Conservation (phyloP, 2,329 filamentous ascomycete genomes). For the Cryphonectria parasitica region DNA sequence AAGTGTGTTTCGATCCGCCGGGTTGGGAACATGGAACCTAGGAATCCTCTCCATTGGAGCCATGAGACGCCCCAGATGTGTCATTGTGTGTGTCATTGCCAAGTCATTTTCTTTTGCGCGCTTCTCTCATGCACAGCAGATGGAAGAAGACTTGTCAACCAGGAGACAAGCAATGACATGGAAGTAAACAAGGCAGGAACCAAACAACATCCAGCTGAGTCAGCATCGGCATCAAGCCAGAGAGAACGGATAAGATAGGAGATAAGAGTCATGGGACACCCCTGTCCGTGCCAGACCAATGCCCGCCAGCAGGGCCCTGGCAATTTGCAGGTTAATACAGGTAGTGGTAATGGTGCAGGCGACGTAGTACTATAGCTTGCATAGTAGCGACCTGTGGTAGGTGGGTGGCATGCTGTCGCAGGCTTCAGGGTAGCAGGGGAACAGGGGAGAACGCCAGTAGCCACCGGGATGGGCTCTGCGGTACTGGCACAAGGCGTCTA, state of each 20-base stretch:
- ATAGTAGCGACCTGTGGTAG: neutral
- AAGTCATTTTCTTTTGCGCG: neutral
- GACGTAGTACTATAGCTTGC: no score
- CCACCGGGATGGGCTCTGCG: neutral
- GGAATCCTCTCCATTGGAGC: no score
- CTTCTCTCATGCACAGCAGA: neutral
- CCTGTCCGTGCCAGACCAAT: neutral
- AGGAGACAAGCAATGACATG: neutral
- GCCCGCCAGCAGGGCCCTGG: neutral
- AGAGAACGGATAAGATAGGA: neutral
- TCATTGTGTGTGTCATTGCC: no score
- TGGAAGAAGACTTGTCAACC: neutral
- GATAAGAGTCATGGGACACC: neutral
- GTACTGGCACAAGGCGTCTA: neutral
- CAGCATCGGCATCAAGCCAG: neutral
- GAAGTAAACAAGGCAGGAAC: neutral
- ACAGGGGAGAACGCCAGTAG: neutral
- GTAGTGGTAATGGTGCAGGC: no score
- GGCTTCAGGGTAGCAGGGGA: constrained; percentile 1
- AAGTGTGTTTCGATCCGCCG: neutral
- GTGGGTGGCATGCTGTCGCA: neutral
- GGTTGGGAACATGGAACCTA: no score
- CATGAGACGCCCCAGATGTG: no score
- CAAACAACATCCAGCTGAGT: neutral
- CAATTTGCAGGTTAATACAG: neutral